Conservation (phyloP, 495 filamentous ascomycete genomes). For the Penicillium goetzii region DNA sequence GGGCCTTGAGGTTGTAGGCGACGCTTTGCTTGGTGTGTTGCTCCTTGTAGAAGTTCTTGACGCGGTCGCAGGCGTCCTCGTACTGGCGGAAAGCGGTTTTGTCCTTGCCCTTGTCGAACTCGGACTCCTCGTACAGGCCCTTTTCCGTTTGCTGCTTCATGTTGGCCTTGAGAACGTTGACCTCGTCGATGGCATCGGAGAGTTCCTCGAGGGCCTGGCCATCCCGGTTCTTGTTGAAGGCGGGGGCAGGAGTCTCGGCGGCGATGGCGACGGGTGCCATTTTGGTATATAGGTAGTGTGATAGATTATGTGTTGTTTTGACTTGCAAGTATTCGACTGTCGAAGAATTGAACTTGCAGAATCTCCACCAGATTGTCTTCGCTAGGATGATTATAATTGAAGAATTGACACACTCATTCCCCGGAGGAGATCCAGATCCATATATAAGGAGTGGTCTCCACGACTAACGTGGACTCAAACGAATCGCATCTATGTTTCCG, state of each 20-base stretch:
- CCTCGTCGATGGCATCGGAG: slow-evolving; percentile 78
- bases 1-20: slow-evolving; percentile 78
- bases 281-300: slow-evolving; percentile 17
- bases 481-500: slow-evolving; percentile 35
- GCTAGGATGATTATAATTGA: neutral
- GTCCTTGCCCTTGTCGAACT: slow-evolving; percentile 78
- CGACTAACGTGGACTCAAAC: neutral
- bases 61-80: slow-evolving; percentile 74
- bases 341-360: neutral
- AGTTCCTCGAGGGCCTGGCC: slow-evolving; percentile 77
- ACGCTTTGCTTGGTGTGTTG: slow-evolving; percentile 86
- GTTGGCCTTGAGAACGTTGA: slow-evolving; percentile 74
- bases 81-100: slow-evolving; percentile 82
- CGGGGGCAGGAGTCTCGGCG: slow-evolving; percentile 29
- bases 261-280: slow-evolving; percentile 42
- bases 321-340: neutral
- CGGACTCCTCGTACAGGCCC: slow-evolving; percentile 62
- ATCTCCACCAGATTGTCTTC: neutral
- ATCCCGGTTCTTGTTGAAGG: slow-evolving; percentile 51
- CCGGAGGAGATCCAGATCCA: slow-evolving; percentile 14
- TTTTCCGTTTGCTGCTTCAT: slow-evolving; percentile 47
- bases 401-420: neutral
- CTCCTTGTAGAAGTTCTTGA: slow-evolving; percentile 81
- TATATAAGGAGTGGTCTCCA: slow-evolving; percentile 25
- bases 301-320: slow-evolving; percentile 3